A percentile compares a stretch with the other conserved stretches of the same genome.
Conservation (phyloP, 768 basidiomycete species). For the Calvatia gigantea region DNA sequence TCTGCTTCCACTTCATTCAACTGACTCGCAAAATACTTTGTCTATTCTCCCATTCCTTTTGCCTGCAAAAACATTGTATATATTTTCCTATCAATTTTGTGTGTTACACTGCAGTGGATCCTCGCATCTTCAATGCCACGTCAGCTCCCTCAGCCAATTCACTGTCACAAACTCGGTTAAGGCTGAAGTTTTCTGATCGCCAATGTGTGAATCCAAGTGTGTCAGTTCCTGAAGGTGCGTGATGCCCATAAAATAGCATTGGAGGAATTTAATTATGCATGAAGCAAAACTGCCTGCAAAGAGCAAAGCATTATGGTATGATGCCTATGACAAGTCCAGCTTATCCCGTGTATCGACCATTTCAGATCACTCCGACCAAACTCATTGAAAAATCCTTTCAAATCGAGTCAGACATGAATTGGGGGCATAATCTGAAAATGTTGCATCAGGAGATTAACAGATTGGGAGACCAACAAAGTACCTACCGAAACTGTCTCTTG, state of each 20-base stretch:
- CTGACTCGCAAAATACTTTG: neutral
- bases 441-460: neutral
- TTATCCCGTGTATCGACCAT: neutral
- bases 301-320: neutral
- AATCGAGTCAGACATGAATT: constrained; percentile 39
- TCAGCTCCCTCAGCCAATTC: neutral
- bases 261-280: neutral
- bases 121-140: neutral
- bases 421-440: constrained; percentile 32
- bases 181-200: too few relatives aligned
- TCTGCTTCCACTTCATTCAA: neutral
- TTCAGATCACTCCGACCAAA: neutral
- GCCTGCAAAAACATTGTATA: too few relatives aligned
- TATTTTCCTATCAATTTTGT: neutral
- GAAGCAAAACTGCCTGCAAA: neutral
- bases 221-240: too few relatives aligned
- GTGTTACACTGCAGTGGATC: neutral
- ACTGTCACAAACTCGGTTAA: too few relatives aligned
- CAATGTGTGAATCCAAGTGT: too few relatives aligned
- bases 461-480: constrained; percentile 1
- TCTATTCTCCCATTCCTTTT: neutral
- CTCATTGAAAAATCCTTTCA: constrained; percentile 31
- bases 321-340: constrained; percentile 1
- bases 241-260: neutral
- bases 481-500: constrained; percentile 67